Percentiles rank a stretch among this genome's conserved stretches.
These are phyloP conservation scores for Candida ovalis DNA, from an alignment of 805 yeast genomes.

Conservation along the genomic window DNA sequence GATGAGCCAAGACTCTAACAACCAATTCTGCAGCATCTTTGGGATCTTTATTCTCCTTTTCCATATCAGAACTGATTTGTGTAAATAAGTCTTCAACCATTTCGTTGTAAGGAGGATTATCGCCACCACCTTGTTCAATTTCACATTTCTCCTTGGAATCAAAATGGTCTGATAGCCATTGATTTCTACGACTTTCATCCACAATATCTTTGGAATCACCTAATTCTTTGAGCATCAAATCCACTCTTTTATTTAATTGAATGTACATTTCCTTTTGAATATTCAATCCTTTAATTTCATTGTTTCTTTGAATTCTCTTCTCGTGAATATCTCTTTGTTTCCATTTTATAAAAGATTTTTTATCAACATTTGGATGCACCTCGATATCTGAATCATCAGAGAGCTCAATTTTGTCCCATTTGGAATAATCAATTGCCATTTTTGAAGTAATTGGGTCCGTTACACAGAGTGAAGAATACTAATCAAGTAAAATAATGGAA, in stretches of 20 bases:
- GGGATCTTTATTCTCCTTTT: slow-evolving; percentile 45
- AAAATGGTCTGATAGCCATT: slow-evolving; percentile 46
- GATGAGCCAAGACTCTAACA: slow-evolving; percentile 53
- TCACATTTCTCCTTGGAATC: slow-evolving; percentile 55
- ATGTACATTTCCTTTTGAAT: slow-evolving; percentile 79
- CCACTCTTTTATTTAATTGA: slow-evolving; percentile 70
- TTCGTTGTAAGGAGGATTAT: slow-evolving; percentile 71
- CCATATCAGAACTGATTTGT: slow-evolving; percentile 65
- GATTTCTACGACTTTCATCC: slow-evolving; percentile 31
- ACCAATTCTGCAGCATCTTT: slow-evolving; percentile 35
- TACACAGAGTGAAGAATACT: neutral
- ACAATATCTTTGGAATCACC: slow-evolving; percentile 33
- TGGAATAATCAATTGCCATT: slow-evolving; percentile 77
- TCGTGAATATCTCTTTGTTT: slow-evolving; percentile 97
- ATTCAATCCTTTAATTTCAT: slow-evolving; percentile 70
- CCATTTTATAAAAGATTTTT: slow-evolving; percentile 88
- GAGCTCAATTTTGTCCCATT: slow-evolving; percentile 95
- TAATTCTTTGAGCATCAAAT: slow-evolving; percentile 47
- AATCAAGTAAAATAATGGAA: neutral
- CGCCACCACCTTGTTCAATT: slow-evolving; percentile 34
- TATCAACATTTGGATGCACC: slow-evolving; percentile 98
- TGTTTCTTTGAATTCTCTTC: slow-evolving; percentile 75
- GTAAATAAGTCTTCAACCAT: slow-evolving; percentile 87
- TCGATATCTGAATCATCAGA: slow-evolving; percentile 97
- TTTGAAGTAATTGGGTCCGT: neutral